Percentiles rank a stretch among this genome's conserved stretches.
Evolutionary conservation across 2,329 filamentous ascomycete species (phyloP).

Genomic region (Colletotrichum noveboracense): DNA sequence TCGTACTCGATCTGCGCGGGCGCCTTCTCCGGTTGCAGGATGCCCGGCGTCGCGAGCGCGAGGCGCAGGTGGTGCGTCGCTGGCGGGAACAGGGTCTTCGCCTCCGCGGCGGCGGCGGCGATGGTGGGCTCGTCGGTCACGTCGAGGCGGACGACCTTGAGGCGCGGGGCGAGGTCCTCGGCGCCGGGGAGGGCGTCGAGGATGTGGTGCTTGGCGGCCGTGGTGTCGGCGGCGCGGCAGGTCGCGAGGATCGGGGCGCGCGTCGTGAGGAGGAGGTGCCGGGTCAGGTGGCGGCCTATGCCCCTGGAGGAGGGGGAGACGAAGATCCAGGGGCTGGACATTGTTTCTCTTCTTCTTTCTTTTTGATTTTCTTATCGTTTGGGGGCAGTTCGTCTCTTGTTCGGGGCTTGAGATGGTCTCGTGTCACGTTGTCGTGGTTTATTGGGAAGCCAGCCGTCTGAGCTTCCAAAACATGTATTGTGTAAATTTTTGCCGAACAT

Average conservation of each 20-base stretch:
- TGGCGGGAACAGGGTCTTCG: conserved; percentile 57
- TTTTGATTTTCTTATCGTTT: not conserved
- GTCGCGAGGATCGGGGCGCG: conserved; percentile 53
- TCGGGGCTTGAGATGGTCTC: not conserved
- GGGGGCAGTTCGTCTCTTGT: not conserved
- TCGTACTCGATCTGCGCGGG: conserved; percentile 67
- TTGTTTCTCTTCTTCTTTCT: conserved; percentile 21
- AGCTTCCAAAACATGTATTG: not conserved
- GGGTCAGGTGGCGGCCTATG: conserved; percentile 53
- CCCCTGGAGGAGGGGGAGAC: conserved; percentile 53
- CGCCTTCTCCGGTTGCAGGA: conserved; percentile 76
- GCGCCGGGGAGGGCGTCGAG: conserved; percentile 31
- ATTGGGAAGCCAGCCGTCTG: not conserved
- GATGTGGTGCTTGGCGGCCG: conserved; percentile 37
- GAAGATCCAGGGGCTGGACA: conserved; percentile 57
- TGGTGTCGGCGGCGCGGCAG: conserved; percentile 38
- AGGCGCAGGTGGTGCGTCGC: conserved; percentile 67
- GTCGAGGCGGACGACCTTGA: conserved; percentile 47
- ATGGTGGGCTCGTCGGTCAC: conserved; percentile 68
- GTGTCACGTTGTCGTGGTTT: not conserved
- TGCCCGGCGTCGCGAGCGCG: conserved; percentile 72
- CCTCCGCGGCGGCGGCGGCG: conserved; percentile 55
- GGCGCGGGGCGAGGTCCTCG: conserved; percentile 33
- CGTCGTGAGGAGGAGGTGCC: conserved; percentile 52
- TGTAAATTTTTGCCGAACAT: not conserved